Base-by-base conservation (phyloP, 768 basidiomycete species). In the Scleroderma bovista region DNA sequence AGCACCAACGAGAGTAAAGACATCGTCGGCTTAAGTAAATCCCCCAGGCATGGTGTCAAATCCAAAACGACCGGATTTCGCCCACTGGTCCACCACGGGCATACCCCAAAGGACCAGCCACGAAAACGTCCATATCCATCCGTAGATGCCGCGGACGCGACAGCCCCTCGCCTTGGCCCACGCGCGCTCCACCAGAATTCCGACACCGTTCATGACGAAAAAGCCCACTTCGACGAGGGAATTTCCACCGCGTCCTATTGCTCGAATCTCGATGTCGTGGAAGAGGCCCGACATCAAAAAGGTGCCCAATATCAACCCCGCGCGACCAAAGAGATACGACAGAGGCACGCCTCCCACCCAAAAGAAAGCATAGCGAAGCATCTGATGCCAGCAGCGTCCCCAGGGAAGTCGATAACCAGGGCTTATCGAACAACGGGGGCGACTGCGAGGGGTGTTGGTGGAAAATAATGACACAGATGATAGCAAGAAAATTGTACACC, bases 361-460 rank as follows among this genome's bases (percentile, higher is more conserved):
- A 47, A 83, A 59, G 54, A 87, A 80, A n/a, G 69, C 57, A 43
- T 80, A 72, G 3, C 84, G 75, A 61, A 85, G 79, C 16, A 80
- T 50, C 52, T 85, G 83, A 56, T 88, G 86, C 85, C 84, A 87
- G 19, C 79, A 69, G 42, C 55, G 63, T 0, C 76, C 70, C 86
- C 86, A 88, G 39, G 83, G 83, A 84, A 4, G 77, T 77, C 10
- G 79, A 63, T 22, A 59, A 41, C 76, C 78, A 86, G 3, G 85
- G 86, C 6, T 67, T 38, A 47, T 77, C 64, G 64, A 84, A 86
- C 3, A 80, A 47, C 1, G 81, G 84, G 0, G 84, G 85, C 80
- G 83, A 86, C 44, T 79, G 71, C 3, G 67, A 66, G 0, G 76
- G 75, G 26, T 63, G 57, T 54, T 83, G 79, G 5, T 61, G 57